Evolutionary conservation across 148 eudicot genomes (phyloP).

Genomic region (Cornus controversa): DNA sequence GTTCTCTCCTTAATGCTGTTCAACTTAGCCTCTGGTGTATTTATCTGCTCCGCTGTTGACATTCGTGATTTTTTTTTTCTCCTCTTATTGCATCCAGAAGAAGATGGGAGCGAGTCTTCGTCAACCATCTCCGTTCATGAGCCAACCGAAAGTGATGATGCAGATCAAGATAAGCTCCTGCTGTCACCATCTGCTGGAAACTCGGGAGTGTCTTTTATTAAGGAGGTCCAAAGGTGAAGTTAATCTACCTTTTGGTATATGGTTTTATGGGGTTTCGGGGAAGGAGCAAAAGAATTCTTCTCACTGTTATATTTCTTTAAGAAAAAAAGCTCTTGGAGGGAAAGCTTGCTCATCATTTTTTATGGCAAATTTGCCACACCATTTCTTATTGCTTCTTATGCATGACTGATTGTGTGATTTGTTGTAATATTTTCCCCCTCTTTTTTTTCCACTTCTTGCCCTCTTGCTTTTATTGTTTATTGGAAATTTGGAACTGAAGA

Average conservation of each 20-base stretch:
- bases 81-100: constrained; percentile 26
- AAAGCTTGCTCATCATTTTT: background rate
- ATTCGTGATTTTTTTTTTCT: background rate
- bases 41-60: background rate
- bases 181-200: constrained; percentile 32
- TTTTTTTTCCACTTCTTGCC: background rate
- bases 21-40: background rate
- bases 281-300: background rate
- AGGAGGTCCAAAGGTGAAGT: constrained; percentile 39
- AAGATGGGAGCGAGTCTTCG: constrained; percentile 44
- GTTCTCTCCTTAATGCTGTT: background rate
- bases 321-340: background rate
- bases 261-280: background rate
- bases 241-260: background rate
- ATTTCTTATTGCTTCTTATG: background rate
- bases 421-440: background rate
- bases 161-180: constrained; percentile 49
- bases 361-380: background rate
- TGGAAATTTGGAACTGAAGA: background rate
- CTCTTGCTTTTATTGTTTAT: background rate
- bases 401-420: background rate
- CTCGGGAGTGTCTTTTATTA: constrained; percentile 51
- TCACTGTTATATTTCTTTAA: background rate
- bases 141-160: constrained; percentile 53
- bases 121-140: constrained; percentile 46